Percentiles rank a stretch among this genome's conserved stretches.
Evolutionary conservation across 2,329 filamentous ascomycete genomes (phyloP).

Genomic region (Eutypa lata): DNA sequence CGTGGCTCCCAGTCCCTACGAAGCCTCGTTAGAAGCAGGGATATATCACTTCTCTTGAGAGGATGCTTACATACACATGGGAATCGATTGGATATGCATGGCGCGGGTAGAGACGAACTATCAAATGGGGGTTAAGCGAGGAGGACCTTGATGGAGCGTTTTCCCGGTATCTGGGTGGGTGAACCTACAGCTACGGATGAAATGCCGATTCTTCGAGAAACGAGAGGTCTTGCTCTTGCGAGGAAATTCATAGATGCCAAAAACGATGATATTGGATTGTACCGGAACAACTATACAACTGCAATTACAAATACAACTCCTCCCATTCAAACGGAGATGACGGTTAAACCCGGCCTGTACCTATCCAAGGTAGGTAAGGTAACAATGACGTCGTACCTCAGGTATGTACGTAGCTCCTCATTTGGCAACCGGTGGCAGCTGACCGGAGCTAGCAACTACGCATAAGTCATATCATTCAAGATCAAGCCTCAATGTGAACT

Average conservation of each 20-base stretch:
- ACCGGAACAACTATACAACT: not conserved
- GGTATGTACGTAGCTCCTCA: not conserved
- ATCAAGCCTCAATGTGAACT: too few relatives aligned
- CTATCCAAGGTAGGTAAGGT: not conserved
- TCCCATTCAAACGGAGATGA: not conserved
- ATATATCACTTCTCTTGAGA: not conserved
- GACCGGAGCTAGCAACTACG: not conserved
- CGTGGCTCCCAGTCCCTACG: constrained; percentile 69
- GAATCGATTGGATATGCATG: constrained; percentile 87
- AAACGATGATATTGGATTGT: not conserved
- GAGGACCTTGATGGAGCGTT: not conserved
- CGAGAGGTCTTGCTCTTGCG: constrained; percentile 32
- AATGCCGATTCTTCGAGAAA: constrained; percentile 28
- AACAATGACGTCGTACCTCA: not conserved
- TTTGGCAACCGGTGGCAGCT: not conserved
- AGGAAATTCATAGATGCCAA: constrained; percentile 39
- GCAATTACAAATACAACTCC: not conserved
- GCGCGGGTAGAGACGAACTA: constrained; percentile 39
- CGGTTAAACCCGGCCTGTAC: not conserved
- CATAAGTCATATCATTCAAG: too few relatives aligned
- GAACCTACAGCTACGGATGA: constrained; percentile 28
- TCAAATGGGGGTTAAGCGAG: constrained; percentile 5
- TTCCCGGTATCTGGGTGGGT: not conserved
- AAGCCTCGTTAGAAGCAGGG: not conserved
- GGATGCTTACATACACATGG: constrained; percentile 69